Percentiles rank a stretch among this genome's conserved stretches.
These are phyloP conservation scores for Lycium barbarum DNA, from an alignment of 257 asterid species.

Conservation along the genomic window DNA sequence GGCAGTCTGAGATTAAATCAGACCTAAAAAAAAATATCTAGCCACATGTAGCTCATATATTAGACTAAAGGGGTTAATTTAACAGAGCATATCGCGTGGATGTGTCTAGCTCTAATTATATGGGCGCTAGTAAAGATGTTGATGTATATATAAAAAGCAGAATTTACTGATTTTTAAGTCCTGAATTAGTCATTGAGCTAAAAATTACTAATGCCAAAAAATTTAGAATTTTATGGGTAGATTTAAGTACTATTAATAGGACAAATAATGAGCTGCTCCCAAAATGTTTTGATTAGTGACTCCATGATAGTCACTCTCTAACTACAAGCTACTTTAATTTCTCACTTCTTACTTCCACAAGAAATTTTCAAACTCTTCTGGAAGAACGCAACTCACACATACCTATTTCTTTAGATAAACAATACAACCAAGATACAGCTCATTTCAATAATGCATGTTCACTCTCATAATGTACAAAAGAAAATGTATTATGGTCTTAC, in stretches of 20 bases:
- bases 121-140: too few relatives aligned
- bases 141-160: too few relatives aligned
- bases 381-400: not conserved
- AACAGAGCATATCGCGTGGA: too few relatives aligned
- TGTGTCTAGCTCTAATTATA: too few relatives aligned
- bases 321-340: not conserved
- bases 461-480: not conserved
- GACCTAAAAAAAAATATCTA: too few relatives aligned
- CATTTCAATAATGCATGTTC: conserved; percentile 11
- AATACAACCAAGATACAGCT: conserved; percentile 31
- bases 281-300: conserved; percentile 8
- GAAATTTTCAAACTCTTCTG: conserved; percentile 26
- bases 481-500: not conserved
- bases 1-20: not conserved
- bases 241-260: not conserved
- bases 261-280: conserved; percentile 11
- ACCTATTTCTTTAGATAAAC: not conserved
- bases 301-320: conserved; percentile 29
- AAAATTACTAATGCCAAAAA: not conserved
- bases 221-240: not conserved
- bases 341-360: conserved; percentile 10
- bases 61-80: too few relatives aligned
- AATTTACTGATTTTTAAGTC: too few relatives aligned
- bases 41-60: too few relatives aligned
- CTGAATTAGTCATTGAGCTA: not conserved